phyloP scores from a whole-genome alignment of 345 rosid genomes.

The Ceriops decandra region DNA sequence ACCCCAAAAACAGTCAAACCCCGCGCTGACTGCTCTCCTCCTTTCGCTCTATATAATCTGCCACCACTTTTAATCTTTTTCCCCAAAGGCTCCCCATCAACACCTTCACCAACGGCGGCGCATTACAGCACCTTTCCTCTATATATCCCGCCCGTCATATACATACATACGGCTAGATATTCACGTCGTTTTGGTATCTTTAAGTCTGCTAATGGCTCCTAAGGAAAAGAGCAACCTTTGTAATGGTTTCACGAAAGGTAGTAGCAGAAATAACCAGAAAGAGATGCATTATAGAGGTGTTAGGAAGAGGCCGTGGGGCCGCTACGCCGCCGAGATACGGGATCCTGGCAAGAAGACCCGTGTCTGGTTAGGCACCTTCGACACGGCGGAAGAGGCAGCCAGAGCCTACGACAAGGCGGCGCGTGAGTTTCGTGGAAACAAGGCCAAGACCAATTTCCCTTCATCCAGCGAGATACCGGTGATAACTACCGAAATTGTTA shows the following conservation, averaged over 20 bases:
- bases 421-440: slow-evolving; percentile 55
- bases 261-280: slow-evolving; percentile 1
- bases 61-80: not conserved
- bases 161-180: too few relatives aligned
- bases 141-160: too few relatives aligned
- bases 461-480: slow-evolving; percentile 14
- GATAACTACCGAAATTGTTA: slow-evolving; percentile 3
- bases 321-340: slow-evolving; percentile 76
- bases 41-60: not conserved
- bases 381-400: slow-evolving; percentile 70
- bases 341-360: slow-evolving; percentile 68
- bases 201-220: slow-evolving; percentile 32
- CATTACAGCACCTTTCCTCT: not conserved
- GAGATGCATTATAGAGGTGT: slow-evolving; percentile 59
- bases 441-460: slow-evolving; percentile 73
- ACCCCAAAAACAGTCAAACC: slow-evolving; percentile 27
- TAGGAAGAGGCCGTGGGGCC: slow-evolving; percentile 71
- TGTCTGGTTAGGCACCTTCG: slow-evolving; percentile 72
- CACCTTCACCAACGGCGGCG: not conserved
- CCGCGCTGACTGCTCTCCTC: slow-evolving; percentile 29
- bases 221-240: slow-evolving; percentile 10
- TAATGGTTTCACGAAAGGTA: not conserved
- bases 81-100: slow-evolving; percentile 4
- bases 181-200: too few relatives aligned
- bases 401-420: slow-evolving; percentile 63